These are phyloP conservation scores for Plasmodium fragile DNA, from an alignment of 169 alveolate species.

Conservation along the genomic window DNA sequence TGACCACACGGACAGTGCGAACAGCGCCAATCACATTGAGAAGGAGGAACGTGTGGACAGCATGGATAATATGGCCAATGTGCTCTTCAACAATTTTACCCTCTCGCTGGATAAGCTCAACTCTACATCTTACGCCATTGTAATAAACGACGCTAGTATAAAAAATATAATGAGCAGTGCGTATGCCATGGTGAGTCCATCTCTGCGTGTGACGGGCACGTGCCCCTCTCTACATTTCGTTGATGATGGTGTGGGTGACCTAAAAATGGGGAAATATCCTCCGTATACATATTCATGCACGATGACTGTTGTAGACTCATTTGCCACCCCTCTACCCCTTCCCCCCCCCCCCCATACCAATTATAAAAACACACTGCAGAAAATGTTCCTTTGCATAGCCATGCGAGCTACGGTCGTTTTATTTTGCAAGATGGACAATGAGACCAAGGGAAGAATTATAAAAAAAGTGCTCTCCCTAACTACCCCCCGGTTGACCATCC, in stretches of 20 bases:
- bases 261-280: neutral
- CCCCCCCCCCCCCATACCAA: neutral
- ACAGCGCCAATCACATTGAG: neutral
- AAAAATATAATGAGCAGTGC: conserved; percentile 74
- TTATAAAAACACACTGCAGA: conserved; percentile 1
- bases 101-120: conserved; percentile 65
- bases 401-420: conserved; percentile 66
- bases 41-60: neutral
- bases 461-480: conserved; percentile 38
- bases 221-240: neutral
- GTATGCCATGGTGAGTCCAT: conserved; percentile 78
- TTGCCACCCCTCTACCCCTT: neutral
- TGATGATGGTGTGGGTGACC: neutral
- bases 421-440: conserved; percentile 67
- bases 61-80: conserved; percentile 28
- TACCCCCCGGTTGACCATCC: conserved; percentile 31
- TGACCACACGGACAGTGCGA: conserved; percentile 1
- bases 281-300: neutral
- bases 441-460: conserved; percentile 60
- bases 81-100: conserved; percentile 70
- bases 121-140: conserved; percentile 50
- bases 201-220: neutral
- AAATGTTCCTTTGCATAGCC: conserved; percentile 55
- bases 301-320: neutral
- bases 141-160: conserved; percentile 42